Conservation (phyloP, 2,329 filamentous ascomycete species). For the Arthrobotrys sinensis region DNA sequence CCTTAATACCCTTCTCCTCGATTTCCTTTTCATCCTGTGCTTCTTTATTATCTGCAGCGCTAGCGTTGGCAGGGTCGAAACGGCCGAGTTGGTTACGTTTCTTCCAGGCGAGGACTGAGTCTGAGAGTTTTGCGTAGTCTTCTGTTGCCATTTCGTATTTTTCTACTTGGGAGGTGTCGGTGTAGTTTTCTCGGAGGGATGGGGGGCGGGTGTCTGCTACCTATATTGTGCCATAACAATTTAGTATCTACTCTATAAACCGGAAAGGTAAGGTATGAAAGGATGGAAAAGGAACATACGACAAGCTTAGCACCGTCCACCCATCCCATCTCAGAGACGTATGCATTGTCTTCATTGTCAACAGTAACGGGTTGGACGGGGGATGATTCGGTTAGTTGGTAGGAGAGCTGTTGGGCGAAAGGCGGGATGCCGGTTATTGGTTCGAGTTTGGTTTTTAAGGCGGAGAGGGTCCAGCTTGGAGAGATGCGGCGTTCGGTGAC, state of each 20-base stretch:
- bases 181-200: slow-evolving; percentile 82
- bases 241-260: neutral
- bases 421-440: slow-evolving; percentile 93
- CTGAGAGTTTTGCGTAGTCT: slow-evolving; percentile 87
- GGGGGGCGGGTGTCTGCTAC: slow-evolving; percentile 84
- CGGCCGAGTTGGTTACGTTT: slow-evolving; percentile 94
- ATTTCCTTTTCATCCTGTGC: slow-evolving; percentile 80
- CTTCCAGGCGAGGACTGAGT: slow-evolving; percentile 96
- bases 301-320: slow-evolving; percentile 83
- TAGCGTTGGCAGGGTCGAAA: slow-evolving; percentile 88
- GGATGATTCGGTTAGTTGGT: slow-evolving; percentile 77
- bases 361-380: slow-evolving; percentile 67
- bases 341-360: slow-evolving; percentile 80
- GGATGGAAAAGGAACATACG: slow-evolving; percentile 69
- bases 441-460: slow-evolving; percentile 89
- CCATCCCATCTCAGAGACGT: slow-evolving; percentile 77
- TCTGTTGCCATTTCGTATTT: slow-evolving; percentile 91
- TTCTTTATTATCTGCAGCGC: slow-evolving; percentile 80
- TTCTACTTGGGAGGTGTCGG: slow-evolving; percentile 83
- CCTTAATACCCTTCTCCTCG: slow-evolving; percentile 76
- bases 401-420: slow-evolving; percentile 79
- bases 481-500: slow-evolving; percentile 91
- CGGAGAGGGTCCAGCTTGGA: slow-evolving; percentile 88
- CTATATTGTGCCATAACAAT: slow-evolving; percentile 68
- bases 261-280: neutral